Conservation (phyloP, 768 basidiomycete genomes). For the Naganishia vishniacii region DNA sequence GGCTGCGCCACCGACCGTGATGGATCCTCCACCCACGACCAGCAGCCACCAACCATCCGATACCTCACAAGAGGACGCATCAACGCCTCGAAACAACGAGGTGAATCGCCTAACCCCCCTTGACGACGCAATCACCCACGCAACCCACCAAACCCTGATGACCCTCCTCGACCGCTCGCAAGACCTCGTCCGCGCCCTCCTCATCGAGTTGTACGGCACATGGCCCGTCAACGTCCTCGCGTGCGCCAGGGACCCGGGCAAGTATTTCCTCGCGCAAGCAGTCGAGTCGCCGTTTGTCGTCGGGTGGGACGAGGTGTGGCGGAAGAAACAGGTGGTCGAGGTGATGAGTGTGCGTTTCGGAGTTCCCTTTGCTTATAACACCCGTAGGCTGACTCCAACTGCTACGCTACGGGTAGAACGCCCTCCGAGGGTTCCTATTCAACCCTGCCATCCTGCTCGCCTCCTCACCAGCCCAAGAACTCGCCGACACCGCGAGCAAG, state of each 20-base stretch:
- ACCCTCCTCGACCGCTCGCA: not conserved
- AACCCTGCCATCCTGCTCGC: slow-evolving; percentile 13
- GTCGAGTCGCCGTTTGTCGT: slow-evolving; percentile 4
- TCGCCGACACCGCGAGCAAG: not conserved
- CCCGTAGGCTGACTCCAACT: not conserved
- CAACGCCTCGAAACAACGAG: too few species aligned
- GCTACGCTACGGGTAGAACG: not conserved
- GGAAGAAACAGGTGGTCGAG: slow-evolving; percentile 5
- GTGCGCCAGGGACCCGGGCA: slow-evolving; percentile 2
- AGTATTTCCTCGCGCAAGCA: not conserved
- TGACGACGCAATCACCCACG: too few species aligned
- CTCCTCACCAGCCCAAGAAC: not conserved
- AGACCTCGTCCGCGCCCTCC: not conserved
- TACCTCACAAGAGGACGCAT: too few species aligned
- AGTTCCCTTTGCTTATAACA: not conserved
- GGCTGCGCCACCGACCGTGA: slow-evolving; percentile 1
- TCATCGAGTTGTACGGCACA: slow-evolving; percentile 1
- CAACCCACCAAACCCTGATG: too few species aligned
- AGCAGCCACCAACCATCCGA: not conserved
- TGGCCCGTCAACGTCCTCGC: slow-evolving; percentile 9
- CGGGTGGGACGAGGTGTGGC: slow-evolving; percentile 18
- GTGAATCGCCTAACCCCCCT: too few species aligned
- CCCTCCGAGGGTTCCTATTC: slow-evolving; percentile 19
- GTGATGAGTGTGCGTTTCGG: slow-evolving; percentile 6
- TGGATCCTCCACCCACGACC: not conserved